Conservation (phyloP, 257 asterid genomes). For the Leonotis leonurus region DNA sequence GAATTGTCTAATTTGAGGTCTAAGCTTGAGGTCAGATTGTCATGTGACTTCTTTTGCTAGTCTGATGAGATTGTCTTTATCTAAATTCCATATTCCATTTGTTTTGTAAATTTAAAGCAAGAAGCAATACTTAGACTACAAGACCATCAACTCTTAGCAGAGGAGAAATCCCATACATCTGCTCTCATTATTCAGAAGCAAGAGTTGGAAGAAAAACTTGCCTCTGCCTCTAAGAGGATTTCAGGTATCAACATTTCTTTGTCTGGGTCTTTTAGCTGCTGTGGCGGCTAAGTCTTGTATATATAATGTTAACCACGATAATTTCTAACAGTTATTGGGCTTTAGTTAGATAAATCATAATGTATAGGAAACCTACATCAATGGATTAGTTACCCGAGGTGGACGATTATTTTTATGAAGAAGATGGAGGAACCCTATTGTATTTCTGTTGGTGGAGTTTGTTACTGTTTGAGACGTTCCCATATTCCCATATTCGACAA, state of each 20-base stretch:
- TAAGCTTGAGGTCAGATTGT: slow-evolving; percentile 66
- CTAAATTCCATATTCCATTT: slow-evolving; percentile 6
- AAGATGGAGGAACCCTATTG: not conserved
- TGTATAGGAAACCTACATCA: not conserved
- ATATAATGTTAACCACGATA: too few species aligned
- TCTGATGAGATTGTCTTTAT: slow-evolving; percentile 6
- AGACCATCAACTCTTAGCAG: slow-evolving; percentile 60
- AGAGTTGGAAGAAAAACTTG: slow-evolving; percentile 82
- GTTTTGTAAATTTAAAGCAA: slow-evolving; percentile 42
- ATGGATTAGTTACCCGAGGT: not conserved
- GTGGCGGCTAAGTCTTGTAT: too few species aligned
- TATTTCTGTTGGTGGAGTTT: too few species aligned
- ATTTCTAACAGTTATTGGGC: too few species aligned
- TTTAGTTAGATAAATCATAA: not conserved
- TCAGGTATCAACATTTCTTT: slow-evolving; percentile 44
- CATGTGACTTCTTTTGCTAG: slow-evolving; percentile 4
- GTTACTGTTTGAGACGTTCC: not conserved
- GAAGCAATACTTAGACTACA: slow-evolving; percentile 66
- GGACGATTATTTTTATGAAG: not conserved
- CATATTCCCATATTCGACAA: not conserved
- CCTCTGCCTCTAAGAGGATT: slow-evolving; percentile 40
- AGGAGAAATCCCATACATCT: slow-evolving; percentile 63
- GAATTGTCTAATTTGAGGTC: slow-evolving; percentile 65
- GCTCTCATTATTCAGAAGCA: slow-evolving; percentile 60
- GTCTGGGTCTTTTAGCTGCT: slow-evolving; percentile 12